Evolutionary conservation across 2,329 filamentous ascomycete genomes (phyloP).

Genomic region (Colletotrichum caudatum): DNA sequence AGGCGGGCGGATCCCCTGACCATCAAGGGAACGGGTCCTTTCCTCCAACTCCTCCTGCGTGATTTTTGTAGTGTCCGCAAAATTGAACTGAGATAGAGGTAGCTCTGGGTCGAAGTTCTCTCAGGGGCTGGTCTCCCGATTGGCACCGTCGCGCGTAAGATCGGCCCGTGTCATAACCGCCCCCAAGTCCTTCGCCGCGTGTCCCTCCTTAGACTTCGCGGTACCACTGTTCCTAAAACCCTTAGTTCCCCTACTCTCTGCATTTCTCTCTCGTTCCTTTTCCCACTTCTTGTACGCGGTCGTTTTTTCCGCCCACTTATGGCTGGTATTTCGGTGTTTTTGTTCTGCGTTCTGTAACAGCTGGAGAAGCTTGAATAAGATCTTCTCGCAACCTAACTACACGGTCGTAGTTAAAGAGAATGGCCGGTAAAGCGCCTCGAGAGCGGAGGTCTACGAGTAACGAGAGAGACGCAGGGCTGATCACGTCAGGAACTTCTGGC

Average conservation of each 20-base stretch:
- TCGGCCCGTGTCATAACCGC: conserved; percentile 64
- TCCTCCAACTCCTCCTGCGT: conserved; percentile 68
- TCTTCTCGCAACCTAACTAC: conserved; percentile 67
- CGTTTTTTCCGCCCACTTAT: conserved; percentile 72
- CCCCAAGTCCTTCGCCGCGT: conserved; percentile 49
- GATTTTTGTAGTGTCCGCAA: conserved; percentile 72
- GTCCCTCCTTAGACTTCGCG: conserved; percentile 44
- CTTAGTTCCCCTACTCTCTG: conserved; percentile 50
- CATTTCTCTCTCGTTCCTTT: conserved; percentile 53
- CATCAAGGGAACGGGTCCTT: conserved; percentile 64
- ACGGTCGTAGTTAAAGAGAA: conserved; percentile 84
- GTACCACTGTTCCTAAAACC: neutral
- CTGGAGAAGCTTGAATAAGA: conserved; percentile 63
- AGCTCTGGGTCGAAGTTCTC: conserved; percentile 76
- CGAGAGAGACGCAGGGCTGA: conserved; percentile 54
- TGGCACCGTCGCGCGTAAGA: conserved; percentile 66
- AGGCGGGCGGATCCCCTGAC: conserved; percentile 61
- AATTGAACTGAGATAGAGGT: conserved; percentile 73
- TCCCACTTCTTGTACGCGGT: conserved; percentile 69
- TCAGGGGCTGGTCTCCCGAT: conserved; percentile 66
- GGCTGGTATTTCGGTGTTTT: conserved; percentile 54
- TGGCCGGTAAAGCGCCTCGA: conserved; percentile 75
- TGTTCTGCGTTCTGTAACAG: conserved; percentile 67
- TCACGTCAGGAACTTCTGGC: conserved; percentile 26
- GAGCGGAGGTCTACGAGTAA: conserved; percentile 71